Percentiles rank a stretch among this genome's conserved stretches.
These are phyloP conservation scores for Imleria badia DNA, from an alignment of 768 basidiomycete species.

Conservation along the genomic window DNA sequence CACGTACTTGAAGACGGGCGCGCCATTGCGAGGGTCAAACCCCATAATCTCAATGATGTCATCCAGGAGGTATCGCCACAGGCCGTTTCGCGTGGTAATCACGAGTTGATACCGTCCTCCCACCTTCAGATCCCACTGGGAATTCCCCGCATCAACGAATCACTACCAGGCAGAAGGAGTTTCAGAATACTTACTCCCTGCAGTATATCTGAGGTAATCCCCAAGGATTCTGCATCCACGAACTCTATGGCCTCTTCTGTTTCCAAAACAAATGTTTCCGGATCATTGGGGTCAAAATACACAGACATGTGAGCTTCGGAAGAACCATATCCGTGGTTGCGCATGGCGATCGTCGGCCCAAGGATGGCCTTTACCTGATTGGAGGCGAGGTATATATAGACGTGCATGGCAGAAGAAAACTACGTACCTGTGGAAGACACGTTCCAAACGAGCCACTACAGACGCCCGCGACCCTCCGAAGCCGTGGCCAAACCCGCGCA, in stretches of 20 bases:
- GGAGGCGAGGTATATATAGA: background rate
- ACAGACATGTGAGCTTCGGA: slow-evolving; percentile 8
- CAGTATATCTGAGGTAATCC: background rate
- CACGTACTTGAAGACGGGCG: slow-evolving; percentile 9
- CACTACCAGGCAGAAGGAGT: background rate
- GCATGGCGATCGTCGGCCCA: slow-evolving; percentile 9
- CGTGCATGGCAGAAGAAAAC: background rate
- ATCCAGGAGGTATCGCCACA: slow-evolving; percentile 18
- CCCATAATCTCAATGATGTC: slow-evolving; percentile 16
- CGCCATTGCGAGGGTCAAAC: slow-evolving; percentile 9
- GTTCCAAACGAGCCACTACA: slow-evolving; percentile 17
- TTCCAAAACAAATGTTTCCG: slow-evolving; percentile 8
- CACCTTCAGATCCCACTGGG: slow-evolving; percentile 9
- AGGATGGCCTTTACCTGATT: slow-evolving; percentile 6
- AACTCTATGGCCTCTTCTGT: slow-evolving; percentile 11
- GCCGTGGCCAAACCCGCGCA: slow-evolving; percentile 13
- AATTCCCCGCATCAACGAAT: background rate
- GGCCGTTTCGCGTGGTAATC: slow-evolving; percentile 15
- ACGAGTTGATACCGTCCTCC: slow-evolving; percentile 9
- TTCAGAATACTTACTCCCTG: background rate
- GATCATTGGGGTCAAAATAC: background rate
- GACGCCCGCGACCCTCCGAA: slow-evolving; percentile 2
- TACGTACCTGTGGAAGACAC: slow-evolving; percentile 5
- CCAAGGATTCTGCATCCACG: background rate
- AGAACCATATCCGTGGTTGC: slow-evolving; percentile 10